These are phyloP conservation scores for Penicillium longicatenatum DNA, from an alignment of 495 filamentous ascomycete genomes.

Conservation along the genomic window DNA sequence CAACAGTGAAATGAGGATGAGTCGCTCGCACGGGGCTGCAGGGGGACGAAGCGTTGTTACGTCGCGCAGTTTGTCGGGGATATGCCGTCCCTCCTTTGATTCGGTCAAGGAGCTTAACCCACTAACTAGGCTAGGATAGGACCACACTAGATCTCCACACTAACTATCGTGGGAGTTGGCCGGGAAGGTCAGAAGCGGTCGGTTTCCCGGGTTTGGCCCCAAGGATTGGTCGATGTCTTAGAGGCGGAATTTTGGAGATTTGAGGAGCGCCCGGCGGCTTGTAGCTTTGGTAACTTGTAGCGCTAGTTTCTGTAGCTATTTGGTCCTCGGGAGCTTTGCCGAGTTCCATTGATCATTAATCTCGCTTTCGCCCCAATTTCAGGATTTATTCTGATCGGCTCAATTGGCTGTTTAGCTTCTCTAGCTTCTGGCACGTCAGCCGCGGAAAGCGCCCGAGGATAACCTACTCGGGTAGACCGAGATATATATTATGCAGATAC, in stretches of 20 bases:
- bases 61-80: conserved; percentile 6
- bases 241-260: not conserved
- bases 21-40: conserved; percentile 34
- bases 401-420: conserved; percentile 2
- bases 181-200: not conserved
- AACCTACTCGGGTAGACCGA: conserved; percentile 8
- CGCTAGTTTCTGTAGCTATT: not conserved
- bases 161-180: not conserved
- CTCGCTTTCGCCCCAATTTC: not conserved
- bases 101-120: not conserved
- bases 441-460: conserved; percentile 30
- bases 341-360: not conserved
- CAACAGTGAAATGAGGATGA: not conserved
- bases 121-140: not conserved
- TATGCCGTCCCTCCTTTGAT: conserved; percentile 1
- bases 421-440: conserved; percentile 9
- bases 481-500: not conserved
- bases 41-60: conserved; percentile 30
- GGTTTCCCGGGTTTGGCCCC: not conserved
- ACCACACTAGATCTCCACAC: not conserved
- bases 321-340: not conserved
- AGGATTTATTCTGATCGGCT: not conserved
- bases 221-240: not conserved
- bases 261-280: conserved; percentile 1
- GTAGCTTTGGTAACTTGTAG: not conserved